Conservation (phyloP, 2,329 filamentous ascomycete genomes). For the Fusarium decemcellulare region DNA sequence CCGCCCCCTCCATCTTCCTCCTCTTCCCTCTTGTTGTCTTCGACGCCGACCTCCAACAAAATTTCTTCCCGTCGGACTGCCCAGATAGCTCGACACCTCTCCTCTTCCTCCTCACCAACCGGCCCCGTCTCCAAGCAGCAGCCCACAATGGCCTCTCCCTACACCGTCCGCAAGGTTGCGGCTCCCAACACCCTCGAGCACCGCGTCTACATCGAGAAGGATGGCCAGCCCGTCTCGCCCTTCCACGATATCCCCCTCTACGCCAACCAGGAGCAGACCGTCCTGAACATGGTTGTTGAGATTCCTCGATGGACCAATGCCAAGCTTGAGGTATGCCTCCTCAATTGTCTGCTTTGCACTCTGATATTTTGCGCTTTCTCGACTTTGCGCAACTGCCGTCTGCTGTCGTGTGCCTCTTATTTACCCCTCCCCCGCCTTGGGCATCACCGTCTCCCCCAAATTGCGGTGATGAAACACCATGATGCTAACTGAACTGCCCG, state of each 20-base stretch:
- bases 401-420: conserved; percentile 33
- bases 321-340: conserved; percentile 89
- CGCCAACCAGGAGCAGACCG: conserved; percentile 94
- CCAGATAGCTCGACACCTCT: conserved; percentile 69
- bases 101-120: conserved; percentile 35
- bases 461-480: neutral
- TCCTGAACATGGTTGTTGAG: conserved; percentile 99
- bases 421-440: conserved; percentile 32
- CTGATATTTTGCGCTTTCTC: neutral
- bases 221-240: conserved; percentile 92
- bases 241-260: conserved; percentile 99
- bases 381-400: neutral
- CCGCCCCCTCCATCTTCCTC: conserved; percentile 57
- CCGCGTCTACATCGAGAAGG: conserved; percentile 97
- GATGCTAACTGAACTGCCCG: conserved; percentile 41
- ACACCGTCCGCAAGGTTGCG: conserved; percentile 88
- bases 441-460: conserved; percentile 20
- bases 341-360: neutral
- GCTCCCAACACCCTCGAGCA: conserved; percentile 95
- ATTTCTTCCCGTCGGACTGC: conserved; percentile 66
- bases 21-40: conserved; percentile 42
- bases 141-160: conserved; percentile 72
- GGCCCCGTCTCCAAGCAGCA: conserved; percentile 29
- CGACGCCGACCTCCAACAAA: conserved; percentile 52
- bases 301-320: conserved; percentile 99